These are phyloP conservation scores for Trichosporon asahii DNA, from an alignment of 1,284 basidiomycete genomes.

Conservation along the genomic window DNA sequence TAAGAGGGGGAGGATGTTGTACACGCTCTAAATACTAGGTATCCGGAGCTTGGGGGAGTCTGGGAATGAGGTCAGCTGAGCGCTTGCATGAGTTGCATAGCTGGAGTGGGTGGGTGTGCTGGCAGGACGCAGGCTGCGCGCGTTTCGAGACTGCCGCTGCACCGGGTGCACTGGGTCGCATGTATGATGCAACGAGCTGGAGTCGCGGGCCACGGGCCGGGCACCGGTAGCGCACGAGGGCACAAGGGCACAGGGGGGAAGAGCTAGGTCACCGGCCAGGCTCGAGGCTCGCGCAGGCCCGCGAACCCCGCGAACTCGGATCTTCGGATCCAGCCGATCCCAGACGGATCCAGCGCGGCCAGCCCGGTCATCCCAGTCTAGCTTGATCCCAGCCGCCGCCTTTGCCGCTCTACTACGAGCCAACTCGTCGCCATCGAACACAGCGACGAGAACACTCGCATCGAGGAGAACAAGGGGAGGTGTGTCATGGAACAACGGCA, in stretches of 20 bases:
- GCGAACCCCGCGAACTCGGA: too few species aligned
- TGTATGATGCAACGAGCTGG: not conserved
- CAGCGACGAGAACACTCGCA: too few species aligned
- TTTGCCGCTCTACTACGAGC: not conserved
- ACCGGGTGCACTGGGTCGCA: too few species aligned
- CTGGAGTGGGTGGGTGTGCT: not conserved
- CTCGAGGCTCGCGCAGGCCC: not conserved
- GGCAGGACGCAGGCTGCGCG: not conserved
- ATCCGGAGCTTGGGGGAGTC: not conserved
- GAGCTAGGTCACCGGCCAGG: not conserved
- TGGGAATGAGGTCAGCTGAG: not conserved
- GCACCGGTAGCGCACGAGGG: not conserved
- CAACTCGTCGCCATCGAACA: not conserved
- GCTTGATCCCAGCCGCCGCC: not conserved
- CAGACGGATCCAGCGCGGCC: not conserved
- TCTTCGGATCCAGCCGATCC: constrained; percentile 4
- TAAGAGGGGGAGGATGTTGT: not conserved
- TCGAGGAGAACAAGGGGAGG: too few species aligned
- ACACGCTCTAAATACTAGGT: not conserved
- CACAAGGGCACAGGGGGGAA: not conserved
- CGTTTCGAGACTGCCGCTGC: not conserved
- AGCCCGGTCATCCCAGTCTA: not conserved
- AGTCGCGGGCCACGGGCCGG: constrained; percentile 1
- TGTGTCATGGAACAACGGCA: too few species aligned
- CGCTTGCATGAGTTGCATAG: not conserved